Percentiles rank a stretch among this genome's conserved stretches.
Conservation (phyloP, 148 eudicot genomes). For the Fagopyrum homotropicum region DNA sequence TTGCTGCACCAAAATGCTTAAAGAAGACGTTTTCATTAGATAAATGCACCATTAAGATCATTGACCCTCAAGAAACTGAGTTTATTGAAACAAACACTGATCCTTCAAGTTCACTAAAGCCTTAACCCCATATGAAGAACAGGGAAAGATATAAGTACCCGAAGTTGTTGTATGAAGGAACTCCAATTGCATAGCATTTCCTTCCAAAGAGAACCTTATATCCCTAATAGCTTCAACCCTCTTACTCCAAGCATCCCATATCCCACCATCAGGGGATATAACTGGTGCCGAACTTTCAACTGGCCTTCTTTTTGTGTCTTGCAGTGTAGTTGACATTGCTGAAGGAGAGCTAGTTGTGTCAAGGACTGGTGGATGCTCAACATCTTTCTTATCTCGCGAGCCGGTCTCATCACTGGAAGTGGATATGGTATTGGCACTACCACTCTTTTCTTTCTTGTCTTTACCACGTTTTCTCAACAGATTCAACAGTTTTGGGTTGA, state of each 20-base stretch:
- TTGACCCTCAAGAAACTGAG: neutral
- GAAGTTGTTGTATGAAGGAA: conserved; percentile 17
- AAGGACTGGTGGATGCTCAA: conserved; percentile 15
- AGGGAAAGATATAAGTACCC: conserved; percentile 18
- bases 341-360: conserved; percentile 20
- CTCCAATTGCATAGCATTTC: conserved; percentile 38
- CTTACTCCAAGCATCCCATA: conserved; percentile 77
- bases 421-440: conserved; percentile 20
- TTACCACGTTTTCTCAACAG: conserved; percentile 48
- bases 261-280: conserved; percentile 22
- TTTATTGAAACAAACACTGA: neutral
- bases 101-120: neutral
- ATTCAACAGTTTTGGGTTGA: conserved; percentile 55
- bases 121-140: neutral
- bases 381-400: conserved; percentile 16
- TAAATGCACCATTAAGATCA: neutral
- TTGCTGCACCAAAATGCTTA: neutral
- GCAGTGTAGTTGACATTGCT: conserved; percentile 16
- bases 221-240: conserved; percentile 76
- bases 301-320: conserved; percentile 16
- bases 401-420: conserved; percentile 21
- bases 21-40: neutral
- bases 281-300: conserved; percentile 21
- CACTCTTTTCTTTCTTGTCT: conserved; percentile 38
- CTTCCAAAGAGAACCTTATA: conserved; percentile 77